Evolutionary conservation across 1,284 basidiomycete species (phyloP).

Genomic region (Cutaneotrichosporon spelunceum): DNA sequence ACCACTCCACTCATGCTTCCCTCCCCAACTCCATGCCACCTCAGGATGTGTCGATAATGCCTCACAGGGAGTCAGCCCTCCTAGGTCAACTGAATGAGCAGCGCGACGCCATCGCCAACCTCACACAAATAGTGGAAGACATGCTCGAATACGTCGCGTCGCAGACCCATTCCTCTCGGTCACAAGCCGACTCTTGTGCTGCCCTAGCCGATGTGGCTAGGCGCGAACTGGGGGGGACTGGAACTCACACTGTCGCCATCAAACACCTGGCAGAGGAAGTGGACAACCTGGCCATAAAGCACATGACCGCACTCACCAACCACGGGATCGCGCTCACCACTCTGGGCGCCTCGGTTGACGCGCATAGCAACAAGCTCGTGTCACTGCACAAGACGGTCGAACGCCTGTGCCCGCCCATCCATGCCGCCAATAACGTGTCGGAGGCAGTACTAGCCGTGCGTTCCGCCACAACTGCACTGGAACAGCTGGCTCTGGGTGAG

Average conservation of each 20-base stretch:
- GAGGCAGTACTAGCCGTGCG: background rate
- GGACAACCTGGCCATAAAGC: background rate
- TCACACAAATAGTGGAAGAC: background rate
- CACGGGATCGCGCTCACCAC: background rate
- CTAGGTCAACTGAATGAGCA: background rate
- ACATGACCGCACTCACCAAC: background rate
- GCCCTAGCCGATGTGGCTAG: background rate
- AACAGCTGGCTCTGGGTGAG: background rate
- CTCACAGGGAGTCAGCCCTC: background rate
- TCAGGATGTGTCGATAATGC: background rate
- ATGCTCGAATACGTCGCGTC: background rate
- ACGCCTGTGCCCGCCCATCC: background rate
- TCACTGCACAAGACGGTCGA: background rate
- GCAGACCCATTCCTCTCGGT: background rate
- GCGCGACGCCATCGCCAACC: background rate
- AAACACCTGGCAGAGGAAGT: background rate
- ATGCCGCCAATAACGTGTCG: background rate
- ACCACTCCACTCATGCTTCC: background rate
- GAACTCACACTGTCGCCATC: background rate
- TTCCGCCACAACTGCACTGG: background rate
- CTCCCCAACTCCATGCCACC: background rate
- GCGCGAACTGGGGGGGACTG: background rate
- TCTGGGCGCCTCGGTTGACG: background rate
- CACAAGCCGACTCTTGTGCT: background rate
- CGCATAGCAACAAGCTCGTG: background rate